phyloP scores from a whole-genome alignment of 805 yeast species.

The Nakazawaea anatomiae region DNA sequence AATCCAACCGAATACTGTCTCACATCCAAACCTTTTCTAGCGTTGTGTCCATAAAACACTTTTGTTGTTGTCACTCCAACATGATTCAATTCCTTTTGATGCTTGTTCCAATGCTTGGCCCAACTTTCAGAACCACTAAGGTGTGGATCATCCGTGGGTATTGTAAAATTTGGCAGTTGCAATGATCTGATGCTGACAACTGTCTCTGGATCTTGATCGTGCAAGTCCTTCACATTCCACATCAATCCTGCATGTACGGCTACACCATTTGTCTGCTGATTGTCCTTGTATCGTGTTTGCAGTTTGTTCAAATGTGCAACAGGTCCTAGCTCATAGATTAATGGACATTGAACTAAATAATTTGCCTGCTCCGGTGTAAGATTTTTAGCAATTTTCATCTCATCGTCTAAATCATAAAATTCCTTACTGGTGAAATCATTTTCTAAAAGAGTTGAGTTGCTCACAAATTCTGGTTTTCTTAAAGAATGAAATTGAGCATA shows the following conservation, averaged over 20 bases:
- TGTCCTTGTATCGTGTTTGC: constrained; percentile 11
- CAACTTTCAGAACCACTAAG: constrained; percentile 24
- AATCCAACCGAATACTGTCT: constrained; percentile 69
- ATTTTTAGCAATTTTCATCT: constrained; percentile 43
- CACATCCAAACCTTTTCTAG: constrained; percentile 64
- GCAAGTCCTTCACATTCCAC: constrained; percentile 49
- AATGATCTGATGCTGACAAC: constrained; percentile 66
- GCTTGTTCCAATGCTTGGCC: constrained; percentile 25
- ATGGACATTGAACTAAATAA: constrained; percentile 52
- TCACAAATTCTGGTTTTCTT: constrained; percentile 14
- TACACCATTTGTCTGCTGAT: constrained; percentile 30
- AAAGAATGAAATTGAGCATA: constrained; percentile 58
- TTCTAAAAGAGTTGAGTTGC: constrained; percentile 12
- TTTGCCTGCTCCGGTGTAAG: constrained; percentile 55
- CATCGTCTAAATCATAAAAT: constrained; percentile 27
- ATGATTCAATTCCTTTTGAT: constrained; percentile 14
- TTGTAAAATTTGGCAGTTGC: constrained; percentile 56
- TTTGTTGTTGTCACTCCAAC: constrained; percentile 13
- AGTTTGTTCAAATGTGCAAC: constrained; percentile 38
- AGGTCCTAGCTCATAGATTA: constrained; percentile 56
- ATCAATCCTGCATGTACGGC: constrained; percentile 84
- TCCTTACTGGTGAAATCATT: constrained; percentile 13
- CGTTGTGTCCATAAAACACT: constrained; percentile 88
- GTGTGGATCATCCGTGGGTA: constrained; percentile 42
- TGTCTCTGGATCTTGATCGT: constrained; percentile 55